Percentiles rank a stretch among this genome's conserved stretches.
Evolutionary conservation across 202 grass and related monocot genomes (phyloP).

Genomic region (Setaria viridis): DNA sequence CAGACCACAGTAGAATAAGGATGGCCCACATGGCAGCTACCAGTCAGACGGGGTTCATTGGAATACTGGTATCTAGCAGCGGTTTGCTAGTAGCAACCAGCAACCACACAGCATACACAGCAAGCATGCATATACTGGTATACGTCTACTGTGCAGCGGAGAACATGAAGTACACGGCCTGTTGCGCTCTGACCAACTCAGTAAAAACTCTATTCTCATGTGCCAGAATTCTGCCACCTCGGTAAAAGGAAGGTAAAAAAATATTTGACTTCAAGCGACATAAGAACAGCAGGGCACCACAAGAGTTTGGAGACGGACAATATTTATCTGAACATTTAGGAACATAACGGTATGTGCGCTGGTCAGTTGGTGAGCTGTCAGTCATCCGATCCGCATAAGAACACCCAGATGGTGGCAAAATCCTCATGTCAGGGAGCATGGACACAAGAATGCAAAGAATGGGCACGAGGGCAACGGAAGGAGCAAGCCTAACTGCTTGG

Average conservation of each 20-base stretch:
- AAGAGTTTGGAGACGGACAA: neutral
- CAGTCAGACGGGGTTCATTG: neutral
- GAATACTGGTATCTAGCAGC: neutral
- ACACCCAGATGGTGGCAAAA: neutral
- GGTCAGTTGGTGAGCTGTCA: conserved; percentile 8
- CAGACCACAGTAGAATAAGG: neutral
- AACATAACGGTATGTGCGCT: conserved; percentile 32
- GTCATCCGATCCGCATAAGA: neutral
- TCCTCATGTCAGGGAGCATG: neutral
- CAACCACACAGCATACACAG: neutral
- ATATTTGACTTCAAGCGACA: neutral
- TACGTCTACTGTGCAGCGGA: neutral
- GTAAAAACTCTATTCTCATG: neutral
- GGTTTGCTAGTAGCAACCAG: neutral
- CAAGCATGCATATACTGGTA: neutral
- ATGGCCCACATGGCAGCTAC: neutral
- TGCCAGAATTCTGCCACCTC: neutral
- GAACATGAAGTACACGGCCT: neutral
- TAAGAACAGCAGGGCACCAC: neutral
- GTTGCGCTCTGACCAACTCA: neutral
- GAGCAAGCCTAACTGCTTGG: conserved; percentile 47
- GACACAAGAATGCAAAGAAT: conserved; percentile 41
- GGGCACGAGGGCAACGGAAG: conserved; percentile 37
- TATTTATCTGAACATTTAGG: conserved; percentile 21
- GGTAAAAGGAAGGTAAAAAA: too few relatives aligned